phyloP scores from a whole-genome alignment of 345 rosid genomes.

The Carallia brachiata region DNA sequence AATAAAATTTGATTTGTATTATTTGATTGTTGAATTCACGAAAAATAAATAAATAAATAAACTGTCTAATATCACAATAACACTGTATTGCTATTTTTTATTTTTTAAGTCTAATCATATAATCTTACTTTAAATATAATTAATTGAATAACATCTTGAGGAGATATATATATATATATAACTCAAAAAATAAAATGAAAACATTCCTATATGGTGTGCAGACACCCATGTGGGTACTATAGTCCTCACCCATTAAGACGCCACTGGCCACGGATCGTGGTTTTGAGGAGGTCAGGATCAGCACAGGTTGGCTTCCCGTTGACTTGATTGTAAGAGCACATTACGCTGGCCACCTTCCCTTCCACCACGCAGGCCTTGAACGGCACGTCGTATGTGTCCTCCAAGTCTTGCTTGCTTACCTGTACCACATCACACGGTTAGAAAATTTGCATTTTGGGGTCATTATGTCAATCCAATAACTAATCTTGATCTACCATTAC shows the following conservation, averaged over 20 bases:
- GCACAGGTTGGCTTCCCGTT: conserved; percentile 97
- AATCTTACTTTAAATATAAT: not conserved
- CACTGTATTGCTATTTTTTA: too few relatives aligned
- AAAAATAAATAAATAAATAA: too few relatives aligned
- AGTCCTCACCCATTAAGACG: conserved; percentile 62
- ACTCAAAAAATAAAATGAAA: too few relatives aligned
- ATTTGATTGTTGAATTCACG: too few relatives aligned
- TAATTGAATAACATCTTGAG: not conserved
- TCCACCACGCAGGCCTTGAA: conserved; percentile 82
- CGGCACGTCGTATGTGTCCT: conserved; percentile 82
- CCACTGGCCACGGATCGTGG: conserved; percentile 92
- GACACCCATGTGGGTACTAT: not conserved
- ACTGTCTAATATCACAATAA: too few relatives aligned
- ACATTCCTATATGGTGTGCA: too few relatives aligned
- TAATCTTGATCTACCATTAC: too few relatives aligned
- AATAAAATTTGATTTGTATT: too few relatives aligned
- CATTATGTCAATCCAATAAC: not conserved
- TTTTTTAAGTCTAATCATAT: too few relatives aligned
- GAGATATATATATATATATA: not conserved
- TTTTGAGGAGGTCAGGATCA: conserved; percentile 66
- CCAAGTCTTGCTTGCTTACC: conserved; percentile 94
- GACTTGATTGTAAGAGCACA: conserved; percentile 98
- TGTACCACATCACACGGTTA: conserved; percentile 15
- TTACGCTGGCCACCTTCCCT: conserved; percentile 88
- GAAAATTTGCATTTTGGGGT: not conserved